A percentile compares a stretch with the other conserved stretches of the same genome.
phyloP scores from a whole-genome alignment of 2,329 filamentous ascomycete species.

The Xylariaceae sp. region DNA sequence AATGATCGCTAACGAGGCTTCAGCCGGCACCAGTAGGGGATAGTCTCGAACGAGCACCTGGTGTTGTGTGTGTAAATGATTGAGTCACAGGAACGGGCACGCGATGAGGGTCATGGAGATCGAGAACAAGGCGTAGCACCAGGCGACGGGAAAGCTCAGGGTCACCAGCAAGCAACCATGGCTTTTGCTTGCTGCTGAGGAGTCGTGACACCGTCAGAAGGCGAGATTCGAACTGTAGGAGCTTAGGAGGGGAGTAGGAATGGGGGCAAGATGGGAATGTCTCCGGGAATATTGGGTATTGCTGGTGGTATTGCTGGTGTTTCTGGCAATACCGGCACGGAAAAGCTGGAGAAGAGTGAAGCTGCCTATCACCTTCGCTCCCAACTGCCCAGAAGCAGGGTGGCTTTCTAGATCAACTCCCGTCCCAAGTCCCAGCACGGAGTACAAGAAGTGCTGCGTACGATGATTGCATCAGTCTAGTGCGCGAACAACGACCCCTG shows the following conservation, averaged over 20 bases:
- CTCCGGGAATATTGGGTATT: not conserved
- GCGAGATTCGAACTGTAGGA: constrained; percentile 1
- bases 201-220: constrained; percentile 1
- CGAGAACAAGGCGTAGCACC: constrained; percentile 5
- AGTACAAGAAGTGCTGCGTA: too few relatives aligned
- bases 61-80: not conserved
- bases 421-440: not conserved
- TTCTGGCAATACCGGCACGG: not conserved
- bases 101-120: constrained; percentile 15
- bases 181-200: not conserved
- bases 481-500: constrained; percentile 12
- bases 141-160: constrained; percentile 3
- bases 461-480: not conserved
- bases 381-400: not conserved
- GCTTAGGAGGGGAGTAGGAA: not conserved
- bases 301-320: not conserved
- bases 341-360: not conserved
- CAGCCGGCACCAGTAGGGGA: not conserved
- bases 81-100: constrained; percentile 5
- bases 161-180: not conserved
- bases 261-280: not conserved
- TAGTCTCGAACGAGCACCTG: not conserved
- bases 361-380: constrained; percentile 1
- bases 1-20: constrained; percentile 11
- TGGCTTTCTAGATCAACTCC: constrained; percentile 2